phyloP scores from a whole-genome alignment of 176 grass and related monocot species.

The Eremochloa ophiuroides region DNA sequence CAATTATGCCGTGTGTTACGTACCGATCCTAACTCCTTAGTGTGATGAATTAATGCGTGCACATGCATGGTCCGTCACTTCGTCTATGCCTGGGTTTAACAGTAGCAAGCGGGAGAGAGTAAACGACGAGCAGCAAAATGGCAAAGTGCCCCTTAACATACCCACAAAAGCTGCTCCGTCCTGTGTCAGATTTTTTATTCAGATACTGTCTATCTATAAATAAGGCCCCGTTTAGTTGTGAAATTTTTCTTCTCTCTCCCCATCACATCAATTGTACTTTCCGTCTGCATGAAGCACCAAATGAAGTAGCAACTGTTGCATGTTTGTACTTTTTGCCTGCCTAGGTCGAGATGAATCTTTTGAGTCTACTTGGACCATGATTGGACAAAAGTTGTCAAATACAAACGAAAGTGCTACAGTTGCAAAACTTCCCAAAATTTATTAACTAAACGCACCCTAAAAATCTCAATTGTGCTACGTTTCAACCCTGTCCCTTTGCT shows the following conservation, averaged over 20 bases:
- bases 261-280: no score
- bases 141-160: slow-evolving; percentile 14
- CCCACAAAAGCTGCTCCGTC: slow-evolving; percentile 35
- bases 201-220: slow-evolving; percentile 6
- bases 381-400: no score
- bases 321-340: no score
- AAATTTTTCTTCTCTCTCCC: no score
- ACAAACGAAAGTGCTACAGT: no score
- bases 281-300: no score
- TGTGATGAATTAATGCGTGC: neutral
- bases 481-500: slow-evolving; percentile 27
- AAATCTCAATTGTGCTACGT: neutral
- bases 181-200: slow-evolving; percentile 10
- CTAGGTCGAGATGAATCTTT: no score
- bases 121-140: neutral
- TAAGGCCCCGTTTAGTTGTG: no score
- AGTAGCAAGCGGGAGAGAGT: neutral
- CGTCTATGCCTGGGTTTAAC: neutral
- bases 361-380: no score
- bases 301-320: no score
- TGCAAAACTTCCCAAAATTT: no score
- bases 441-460: no score
- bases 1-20: neutral
- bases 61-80: slow-evolving; percentile 28
- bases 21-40: neutral